A percentile compares a stretch with the other conserved stretches of the same genome.
Conservation (phyloP, 345 rosid genomes). For the Cardamine chenopodiifolia region DNA sequence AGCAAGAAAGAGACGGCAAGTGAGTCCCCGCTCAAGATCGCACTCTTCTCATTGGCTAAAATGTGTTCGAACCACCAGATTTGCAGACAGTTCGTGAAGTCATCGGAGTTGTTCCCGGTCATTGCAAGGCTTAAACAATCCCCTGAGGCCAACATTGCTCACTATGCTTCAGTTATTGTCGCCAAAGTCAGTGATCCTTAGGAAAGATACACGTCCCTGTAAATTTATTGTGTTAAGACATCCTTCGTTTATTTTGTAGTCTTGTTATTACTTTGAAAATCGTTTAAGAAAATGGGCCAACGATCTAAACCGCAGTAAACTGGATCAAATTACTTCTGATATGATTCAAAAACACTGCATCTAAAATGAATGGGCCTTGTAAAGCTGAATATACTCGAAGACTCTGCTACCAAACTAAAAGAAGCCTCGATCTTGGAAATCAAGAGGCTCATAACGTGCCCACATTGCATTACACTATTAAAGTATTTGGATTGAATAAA, state of each 20-base stretch:
- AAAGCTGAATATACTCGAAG: neutral
- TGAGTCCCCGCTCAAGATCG: slow-evolving; percentile 90
- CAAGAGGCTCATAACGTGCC: neutral
- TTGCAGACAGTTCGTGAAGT: slow-evolving; percentile 70
- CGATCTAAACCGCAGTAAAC: neutral
- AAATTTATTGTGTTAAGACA: slow-evolving; percentile 6
- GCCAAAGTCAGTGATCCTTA: slow-evolving; percentile 57
- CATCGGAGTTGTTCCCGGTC: slow-evolving; percentile 77
- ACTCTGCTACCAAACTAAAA: neutral
- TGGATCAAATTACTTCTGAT: neutral
- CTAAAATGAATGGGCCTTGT: neutral
- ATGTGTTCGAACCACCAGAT: slow-evolving; percentile 76
- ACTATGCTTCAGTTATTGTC: slow-evolving; percentile 73
- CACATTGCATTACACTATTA: neutral
- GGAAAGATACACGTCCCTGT: slow-evolving; percentile 18
- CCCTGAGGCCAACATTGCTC: slow-evolving; percentile 79
- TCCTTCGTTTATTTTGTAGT: neutral
- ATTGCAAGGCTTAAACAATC: slow-evolving; percentile 82
- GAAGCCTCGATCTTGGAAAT: neutral
- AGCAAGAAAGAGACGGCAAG: slow-evolving; percentile 65
- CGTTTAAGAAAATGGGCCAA: neutral
- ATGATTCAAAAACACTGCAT: neutral
- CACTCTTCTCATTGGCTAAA: slow-evolving; percentile 89
- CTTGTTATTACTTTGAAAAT: neutral
- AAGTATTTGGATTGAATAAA: neutral